Conservation (phyloP, 352 stramenopile species). For the Globisporangium cylindrosporum region DNA sequence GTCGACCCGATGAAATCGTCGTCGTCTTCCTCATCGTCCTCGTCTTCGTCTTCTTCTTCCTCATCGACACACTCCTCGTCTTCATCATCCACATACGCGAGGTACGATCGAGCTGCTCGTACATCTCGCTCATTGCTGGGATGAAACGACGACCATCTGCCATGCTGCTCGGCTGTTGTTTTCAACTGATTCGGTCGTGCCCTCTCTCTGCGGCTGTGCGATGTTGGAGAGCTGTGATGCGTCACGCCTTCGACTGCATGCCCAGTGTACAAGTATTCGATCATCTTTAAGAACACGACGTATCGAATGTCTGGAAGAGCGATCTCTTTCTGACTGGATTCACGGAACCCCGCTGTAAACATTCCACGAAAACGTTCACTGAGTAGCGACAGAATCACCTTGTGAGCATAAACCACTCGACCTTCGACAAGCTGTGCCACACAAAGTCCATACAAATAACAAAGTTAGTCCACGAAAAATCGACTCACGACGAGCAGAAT, state of each 20-base stretch:
- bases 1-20: slow-evolving; percentile 19
- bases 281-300: slow-evolving; percentile 88
- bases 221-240: neutral
- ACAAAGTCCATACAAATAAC: neutral
- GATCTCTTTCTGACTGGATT: slow-evolving; percentile 82
- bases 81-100: slow-evolving; percentile 20
- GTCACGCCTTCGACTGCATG: slow-evolving; percentile 22
- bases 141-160: slow-evolving; percentile 24
- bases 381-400: slow-evolving; percentile 90
- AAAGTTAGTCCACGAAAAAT: neutral
- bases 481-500: slow-evolving; percentile 1
- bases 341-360: slow-evolving; percentile 92
- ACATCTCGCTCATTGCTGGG: slow-evolving; percentile 15
- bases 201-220: neutral
- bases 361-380: slow-evolving; percentile 94
- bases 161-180: slow-evolving; percentile 8
- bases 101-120: slow-evolving; percentile 3
- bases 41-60: neutral
- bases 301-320: slow-evolving; percentile 89
- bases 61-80: slow-evolving; percentile 3
- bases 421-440: slow-evolving; percentile 86
- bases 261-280: slow-evolving; percentile 96
- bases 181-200: neutral
- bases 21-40: slow-evolving; percentile 11
- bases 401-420: slow-evolving; percentile 90